Evolutionary conservation across 2,329 filamentous ascomycete genomes (phyloP), one percentile per base, ranked within the genome.

Genomic region (Arachnomyces sp.): DNA sequence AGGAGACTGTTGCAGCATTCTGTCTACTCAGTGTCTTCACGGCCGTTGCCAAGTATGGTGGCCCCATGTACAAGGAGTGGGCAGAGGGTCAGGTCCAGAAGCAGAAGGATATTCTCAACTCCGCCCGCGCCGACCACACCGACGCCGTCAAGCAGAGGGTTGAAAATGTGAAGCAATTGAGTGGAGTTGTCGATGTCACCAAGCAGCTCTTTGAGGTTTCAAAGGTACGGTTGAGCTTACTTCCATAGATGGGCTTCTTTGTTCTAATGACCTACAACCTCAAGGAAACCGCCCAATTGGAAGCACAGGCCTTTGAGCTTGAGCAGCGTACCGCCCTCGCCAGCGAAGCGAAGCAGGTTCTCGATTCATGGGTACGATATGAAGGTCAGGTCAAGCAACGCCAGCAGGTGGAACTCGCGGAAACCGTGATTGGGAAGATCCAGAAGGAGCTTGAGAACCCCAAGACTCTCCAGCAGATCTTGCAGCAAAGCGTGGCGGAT

Each of bases 341-440:
- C 44, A 74, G 80, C 50, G 92, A 98, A 78, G 90, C 90, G 62
- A 98, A 95, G 83, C 61, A 77, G 47, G 92, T 96, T 44, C 82
- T 98, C 52, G 92, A 98, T 68, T 95, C 88, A 43, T 98, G 92
- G 93, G 89, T 96, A 51, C 85, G 92, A 66, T 98, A 98, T 71
- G 92, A 98, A 76, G 75, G 85, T 58, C 92, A 96, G 77, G 89
- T 98, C 63, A 98, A 96, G 85, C 84, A 90, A 75, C 84, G 92
- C 67, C 88, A 98, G 77, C 92, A 98, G 79, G 83, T 78, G 71
- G 92, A 98, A 78, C 80, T 98, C 52, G 87, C 92, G 51, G 82
- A 94, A 64, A 80, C 73, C 67, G 76, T 98, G 69, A 96, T 98
- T 61, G 80, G 84, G 75, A 98, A 95, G 81, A 92, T 96, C 64